Conservation (phyloP, 768 basidiomycete genomes). For the Pholiota molesta region DNA sequence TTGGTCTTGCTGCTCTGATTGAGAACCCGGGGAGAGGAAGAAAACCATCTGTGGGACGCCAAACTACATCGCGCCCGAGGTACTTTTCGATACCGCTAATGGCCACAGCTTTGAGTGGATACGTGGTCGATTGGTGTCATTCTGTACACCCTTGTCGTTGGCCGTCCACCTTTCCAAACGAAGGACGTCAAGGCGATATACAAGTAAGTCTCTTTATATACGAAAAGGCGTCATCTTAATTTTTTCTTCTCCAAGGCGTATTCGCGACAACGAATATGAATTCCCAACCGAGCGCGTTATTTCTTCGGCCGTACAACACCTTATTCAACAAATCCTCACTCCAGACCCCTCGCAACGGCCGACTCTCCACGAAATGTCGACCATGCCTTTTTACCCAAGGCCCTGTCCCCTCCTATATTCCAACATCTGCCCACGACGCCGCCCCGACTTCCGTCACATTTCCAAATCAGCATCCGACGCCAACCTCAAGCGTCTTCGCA, state of each 20-base stretch:
- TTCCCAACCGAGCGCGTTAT: constrained; percentile 81
- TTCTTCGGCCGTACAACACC: constrained; percentile 70
- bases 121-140: constrained; percentile 98
- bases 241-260: constrained; percentile 64
- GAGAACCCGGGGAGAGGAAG: constrained; percentile 97
- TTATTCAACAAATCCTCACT: constrained; percentile 85
- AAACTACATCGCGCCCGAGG: constrained; percentile 98
- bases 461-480: constrained; percentile 57
- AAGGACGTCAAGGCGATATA: constrained; percentile 98
- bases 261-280: constrained; percentile 91
- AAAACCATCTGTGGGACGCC: constrained; percentile 99
- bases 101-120: constrained; percentile 99
- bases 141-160: constrained; percentile 90
- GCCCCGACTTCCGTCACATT: constrained; percentile 74
- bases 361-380: constrained; percentile 83
- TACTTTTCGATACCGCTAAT: constrained; percentile 92
- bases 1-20: constrained; percentile 95
- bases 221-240: constrained; percentile 5
- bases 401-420: constrained; percentile 80
- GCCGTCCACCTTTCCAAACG: constrained; percentile 98
- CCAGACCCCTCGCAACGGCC: constrained; percentile 84
- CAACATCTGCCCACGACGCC: constrained; percentile 73
- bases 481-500: constrained; percentile 74
- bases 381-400: constrained; percentile 85
- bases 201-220: constrained; percentile 52